Evolutionary conservation across 2,329 filamentous ascomycete species (phyloP), one percentile per base, ranked within the genome.

Genomic region (Pseudogymnoascus sp.): DNA sequence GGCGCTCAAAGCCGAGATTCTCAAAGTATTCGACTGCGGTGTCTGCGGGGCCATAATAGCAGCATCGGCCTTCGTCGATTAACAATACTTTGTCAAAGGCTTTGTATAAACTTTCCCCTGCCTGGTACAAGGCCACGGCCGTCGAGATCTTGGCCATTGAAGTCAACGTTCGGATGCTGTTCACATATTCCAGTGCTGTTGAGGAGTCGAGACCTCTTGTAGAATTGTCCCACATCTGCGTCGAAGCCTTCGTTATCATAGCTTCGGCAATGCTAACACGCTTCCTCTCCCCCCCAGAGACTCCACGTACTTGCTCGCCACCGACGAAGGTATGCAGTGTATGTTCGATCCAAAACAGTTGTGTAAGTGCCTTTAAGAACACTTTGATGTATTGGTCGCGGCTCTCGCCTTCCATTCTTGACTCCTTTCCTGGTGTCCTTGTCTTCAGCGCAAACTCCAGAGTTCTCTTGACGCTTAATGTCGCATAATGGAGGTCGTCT

Each of bases 71-170:
- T 57, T 82, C 75, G 64, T 92, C 86, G 59, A 92, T 89, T 18
- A 92, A 82, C 57, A 92, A 71, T 2, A 92, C 88, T 72, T 92
- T 92, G 70, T 94, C 89, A 80, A 92, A 89, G 30, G 88, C 74
- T 63, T 84, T 78, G 67, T 87, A 88, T 62, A 88, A 86, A 19
- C 81, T 81, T 68, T 88, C 83, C 59, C 84, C 83, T 1, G 85
- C 85, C 70, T 88, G 85, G 68, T 88, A 88, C 0, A 88, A 72
- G 1, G 85, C 86, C 10, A 87, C 84, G 45, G 88, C 75, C 0
- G 84, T 88, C 0, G 85, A 88, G 6, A 85, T 81, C 65, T 89
- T 83, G 67, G 81, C 85, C 62, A 91, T 82, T 63, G 91, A 86
- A 3, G 89, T 92, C 82, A 91, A 88, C 61, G 85, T 80, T 12